A percentile compares a stretch with the other conserved stretches of the same genome.
phyloP scores from a whole-genome alignment of 352 stramenopile genomes.

The Globisporangium lucens region DNA sequence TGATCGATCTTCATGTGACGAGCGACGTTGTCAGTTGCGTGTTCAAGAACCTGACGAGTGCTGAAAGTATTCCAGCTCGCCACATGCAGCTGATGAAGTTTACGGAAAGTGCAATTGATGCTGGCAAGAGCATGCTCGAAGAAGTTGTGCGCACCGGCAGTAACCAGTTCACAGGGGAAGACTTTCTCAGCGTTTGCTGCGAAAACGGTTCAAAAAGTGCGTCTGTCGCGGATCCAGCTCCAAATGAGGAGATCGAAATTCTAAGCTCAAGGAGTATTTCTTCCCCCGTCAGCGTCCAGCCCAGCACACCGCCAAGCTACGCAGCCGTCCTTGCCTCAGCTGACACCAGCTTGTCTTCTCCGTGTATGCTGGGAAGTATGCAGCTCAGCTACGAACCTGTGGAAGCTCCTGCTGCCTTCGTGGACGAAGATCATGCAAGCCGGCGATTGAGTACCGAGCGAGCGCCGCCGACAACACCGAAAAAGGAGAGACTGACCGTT shows the following conservation, averaged over 20 bases:
- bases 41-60: not conserved
- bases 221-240: not conserved
- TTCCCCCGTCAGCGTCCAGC: not conserved
- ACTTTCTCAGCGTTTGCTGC: not conserved
- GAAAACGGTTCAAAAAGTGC: not conserved
- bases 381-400: not conserved
- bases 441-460: not conserved
- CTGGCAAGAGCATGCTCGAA: not conserved
- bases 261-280: not conserved
- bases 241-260: not conserved
- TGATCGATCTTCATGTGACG: not conserved
- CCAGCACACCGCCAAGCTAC: not conserved
- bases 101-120: not conserved
- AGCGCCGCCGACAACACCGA: slow-evolving; percentile 8
- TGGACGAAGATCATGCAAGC: not conserved
- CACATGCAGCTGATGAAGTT: slow-evolving; percentile 4
- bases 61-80: not conserved
- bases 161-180: not conserved
- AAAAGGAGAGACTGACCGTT: not conserved
- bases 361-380: slow-evolving; percentile 11
- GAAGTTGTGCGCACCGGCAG: not conserved
- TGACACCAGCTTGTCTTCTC: slow-evolving; percentile 12
- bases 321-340: slow-evolving; percentile 5
- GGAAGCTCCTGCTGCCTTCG: not conserved
- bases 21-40: not conserved